Conservation (phyloP, 1,284 basidiomycete species). For the Trichosporon sp. region DNA sequence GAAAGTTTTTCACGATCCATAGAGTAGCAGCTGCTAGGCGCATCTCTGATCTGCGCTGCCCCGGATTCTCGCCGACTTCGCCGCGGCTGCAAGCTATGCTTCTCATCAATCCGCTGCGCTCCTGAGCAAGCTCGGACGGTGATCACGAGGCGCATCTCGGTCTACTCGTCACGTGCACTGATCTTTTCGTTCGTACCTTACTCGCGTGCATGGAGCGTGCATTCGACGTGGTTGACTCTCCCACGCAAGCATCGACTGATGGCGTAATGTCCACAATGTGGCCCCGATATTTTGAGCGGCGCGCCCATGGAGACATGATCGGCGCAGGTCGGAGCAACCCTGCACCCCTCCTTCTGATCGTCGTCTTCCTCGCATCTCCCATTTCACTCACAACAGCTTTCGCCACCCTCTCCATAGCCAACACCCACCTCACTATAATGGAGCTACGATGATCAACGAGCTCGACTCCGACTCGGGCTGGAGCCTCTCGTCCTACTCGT, state of each 20-base stretch:
- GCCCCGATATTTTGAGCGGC: slow-evolving; percentile 4
- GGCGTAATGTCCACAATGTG: neutral
- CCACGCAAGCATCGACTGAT: neutral
- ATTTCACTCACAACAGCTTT: neutral
- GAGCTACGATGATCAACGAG: neutral
- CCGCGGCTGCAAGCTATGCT: neutral
- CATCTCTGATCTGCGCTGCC: neutral
- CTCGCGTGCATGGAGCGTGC: neutral
- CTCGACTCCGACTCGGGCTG: slow-evolving; percentile 1
- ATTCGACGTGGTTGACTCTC: neutral
- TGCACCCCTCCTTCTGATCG: neutral
- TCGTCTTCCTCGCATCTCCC: neutral
- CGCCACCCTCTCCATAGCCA: neutral
- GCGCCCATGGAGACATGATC: neutral
- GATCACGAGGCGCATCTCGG: neutral
- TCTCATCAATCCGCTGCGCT: neutral
- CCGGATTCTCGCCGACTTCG: neutral
- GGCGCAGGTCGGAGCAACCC: neutral
- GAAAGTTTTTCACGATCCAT: neutral
- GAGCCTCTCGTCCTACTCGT: slow-evolving; percentile 4
- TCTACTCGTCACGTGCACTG: neutral
- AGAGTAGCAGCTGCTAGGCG: too few species aligned
- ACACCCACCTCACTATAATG: neutral
- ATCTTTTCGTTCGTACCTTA: neutral
- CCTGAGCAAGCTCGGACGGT: neutral